Base-by-base conservation (phyloP, 495 filamentous ascomycete species). In the Aspergillus ellipticus region DNA sequence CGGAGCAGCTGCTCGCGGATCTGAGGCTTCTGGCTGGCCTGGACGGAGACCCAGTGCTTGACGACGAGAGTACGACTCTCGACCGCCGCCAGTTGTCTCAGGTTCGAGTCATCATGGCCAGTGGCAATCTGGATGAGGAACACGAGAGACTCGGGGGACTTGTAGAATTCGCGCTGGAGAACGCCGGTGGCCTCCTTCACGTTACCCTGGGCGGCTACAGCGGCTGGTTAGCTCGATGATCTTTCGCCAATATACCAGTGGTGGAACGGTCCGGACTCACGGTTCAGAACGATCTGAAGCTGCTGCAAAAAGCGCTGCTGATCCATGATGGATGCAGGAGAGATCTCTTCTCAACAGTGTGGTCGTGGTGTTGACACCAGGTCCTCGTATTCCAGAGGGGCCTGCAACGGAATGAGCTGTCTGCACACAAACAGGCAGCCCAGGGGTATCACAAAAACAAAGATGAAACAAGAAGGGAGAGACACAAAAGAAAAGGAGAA, bases 81-180 rank as follows among this genome's bases (percentile, higher is more conserved):
- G 47, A 97, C 89, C 45, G 94, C 89, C 29, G 95, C 90, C 52
- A 93, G 79, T 74, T 97, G 95, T 52, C 90, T 86, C 13, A 97
- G 76, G 57, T 87, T 81, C 6, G 81, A 60, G 56, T 87, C 80
- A 39, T 85, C 75, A 66, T 96, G 86, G 39, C 84, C 85, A 26
- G 86, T 86, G 53, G 95, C 80, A 60, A 96, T 82, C 66, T 96
- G 90, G 48, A 97, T 79, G 29, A 98, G 86, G 62, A 88, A 79
- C 22, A 89, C 77, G 7, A 98, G 84, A 4, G 90, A 88, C 56
- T 89, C 81, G 5, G 93, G 90, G 53, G 92, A 82, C 55, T 84
- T 84, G 73, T 94, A 97, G 79, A 88, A 97, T 64, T 89, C 89
- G 66, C 93, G 90, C 71, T 92, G 92, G 47, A 98, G 82, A 57